Evolutionary conservation across 305 asterid genomes (phyloP), one percentile per base, ranked within the genome.

Genomic region (Coffea humblotiana): DNA sequence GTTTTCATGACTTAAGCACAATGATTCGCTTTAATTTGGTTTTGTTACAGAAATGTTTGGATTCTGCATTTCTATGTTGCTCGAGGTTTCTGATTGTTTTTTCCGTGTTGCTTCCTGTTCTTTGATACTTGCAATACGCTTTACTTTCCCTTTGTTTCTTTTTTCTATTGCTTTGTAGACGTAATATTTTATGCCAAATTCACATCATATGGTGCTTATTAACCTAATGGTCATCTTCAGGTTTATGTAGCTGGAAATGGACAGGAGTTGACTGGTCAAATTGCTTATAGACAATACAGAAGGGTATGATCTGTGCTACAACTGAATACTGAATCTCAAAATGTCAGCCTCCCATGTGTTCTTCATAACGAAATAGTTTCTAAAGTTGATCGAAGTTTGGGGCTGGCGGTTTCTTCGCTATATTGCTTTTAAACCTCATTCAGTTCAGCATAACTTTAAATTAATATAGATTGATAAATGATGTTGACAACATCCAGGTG

Each of bases 211-310:
- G 13, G 77, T 54, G 37, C 74, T 84, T 54, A 84, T 75, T 49
- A 23, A 58, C 48, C 76, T 80, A 81, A 75, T 69, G 43, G 69
- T 82, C 63, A 74, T 75, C 80, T 84, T 76, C 94, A 94, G 98
- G 98, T 91, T 75, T 94, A 93, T 78, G 93, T 94, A 75, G 80
- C 81, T 78, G 88, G 82, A 82, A 88, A 77, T 54, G 98, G 98
- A 82, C 90, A 91, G 79, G 96, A 90, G 86, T 81, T 91, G 85
- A 88, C 85, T 35, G 98, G 97, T 71, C 91, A 54, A 90, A 76
- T 52, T 72, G 98, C 98, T 75, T 94, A 94, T 84, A 81, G 78
- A 82, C 89, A 86, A 27, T 91, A 90, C 74, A 86, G 45, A 80
- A 91, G 83, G 97, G 98, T 94, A 91, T 8, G 75, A 10, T 49